Evolutionary conservation across 2,329 filamentous ascomycete genomes (phyloP).

Genomic region (Magnaporthiopsis poae): DNA sequence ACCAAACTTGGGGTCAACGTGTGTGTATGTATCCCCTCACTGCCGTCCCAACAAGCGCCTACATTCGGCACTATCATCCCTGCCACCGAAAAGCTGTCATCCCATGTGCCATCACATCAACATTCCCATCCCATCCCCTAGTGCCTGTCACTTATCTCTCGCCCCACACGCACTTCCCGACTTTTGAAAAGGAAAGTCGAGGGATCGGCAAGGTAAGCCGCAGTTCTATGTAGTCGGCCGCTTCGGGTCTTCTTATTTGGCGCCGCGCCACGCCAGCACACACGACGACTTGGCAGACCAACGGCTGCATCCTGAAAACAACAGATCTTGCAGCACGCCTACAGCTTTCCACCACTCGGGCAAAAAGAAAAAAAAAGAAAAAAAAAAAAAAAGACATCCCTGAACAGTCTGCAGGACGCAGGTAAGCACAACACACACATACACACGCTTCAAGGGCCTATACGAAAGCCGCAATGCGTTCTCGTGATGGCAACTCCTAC

Average conservation of each 20-base stretch:
- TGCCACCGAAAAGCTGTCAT: background rate
- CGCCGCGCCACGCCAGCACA: background rate
- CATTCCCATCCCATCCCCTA: too few relatives aligned
- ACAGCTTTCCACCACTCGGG: background rate
- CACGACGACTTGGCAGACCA: background rate
- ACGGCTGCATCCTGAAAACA: background rate
- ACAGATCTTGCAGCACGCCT: background rate
- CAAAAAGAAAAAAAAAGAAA: background rate
- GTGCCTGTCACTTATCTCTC: background rate
- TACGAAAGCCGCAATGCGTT: background rate
- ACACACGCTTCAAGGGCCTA: background rate
- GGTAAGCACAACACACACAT: background rate
- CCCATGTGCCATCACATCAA: background rate
- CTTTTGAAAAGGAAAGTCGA: background rate
- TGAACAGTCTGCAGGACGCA: background rate
- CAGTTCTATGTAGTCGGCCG: background rate
- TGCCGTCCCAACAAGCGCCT: background rate
- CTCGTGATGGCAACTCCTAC: background rate
- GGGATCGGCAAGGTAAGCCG: background rate
- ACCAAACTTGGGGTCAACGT: background rate
- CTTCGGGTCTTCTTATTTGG: background rate
- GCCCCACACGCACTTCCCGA: background rate
- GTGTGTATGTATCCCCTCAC: background rate
- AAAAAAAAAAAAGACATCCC: background rate
- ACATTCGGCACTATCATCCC: background rate